Percentiles rank a stretch among this genome's conserved stretches.
Evolutionary conservation across 306 rosid genomes (phyloP).

Genomic region (Cicer yamashitae): DNA sequence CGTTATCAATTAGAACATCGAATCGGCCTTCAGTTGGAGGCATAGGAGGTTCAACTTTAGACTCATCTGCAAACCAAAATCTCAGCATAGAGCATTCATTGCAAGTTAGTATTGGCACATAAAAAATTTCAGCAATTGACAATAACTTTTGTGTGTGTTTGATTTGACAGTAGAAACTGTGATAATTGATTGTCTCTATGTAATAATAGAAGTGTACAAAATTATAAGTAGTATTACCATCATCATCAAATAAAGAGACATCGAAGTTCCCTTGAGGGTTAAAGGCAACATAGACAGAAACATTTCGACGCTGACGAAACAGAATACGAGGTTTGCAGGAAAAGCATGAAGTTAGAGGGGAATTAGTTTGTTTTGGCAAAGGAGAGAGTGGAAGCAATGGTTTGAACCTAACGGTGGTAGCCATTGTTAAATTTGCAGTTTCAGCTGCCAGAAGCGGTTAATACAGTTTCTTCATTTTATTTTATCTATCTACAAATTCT

Average conservation of each 20-base stretch:
- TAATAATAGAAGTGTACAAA: background rate
- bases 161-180: too few relatives aligned
- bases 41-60: conserved; percentile 71
- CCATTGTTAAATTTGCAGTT: conserved; percentile 50
- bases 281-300: conserved; percentile 78
- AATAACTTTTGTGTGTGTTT: too few relatives aligned
- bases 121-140: too few relatives aligned
- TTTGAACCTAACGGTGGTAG: conserved; percentile 59
- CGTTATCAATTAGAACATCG: conserved; percentile 68
- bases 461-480: conserved; percentile 46
- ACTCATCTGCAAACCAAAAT: conserved; percentile 50
- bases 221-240: conserved; percentile 54
- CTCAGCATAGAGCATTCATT: too few relatives aligned
- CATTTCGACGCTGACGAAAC: conserved; percentile 45
- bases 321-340: conserved; percentile 43
- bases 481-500: conserved; percentile 54
- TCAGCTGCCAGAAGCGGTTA: conserved; percentile 35
- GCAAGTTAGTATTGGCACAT: too few relatives aligned
- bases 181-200: too few relatives aligned
- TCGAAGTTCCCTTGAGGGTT: conserved; percentile 89
- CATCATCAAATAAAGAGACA: conserved; percentile 69
- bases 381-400: conserved; percentile 63
- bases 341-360: conserved; percentile 42
- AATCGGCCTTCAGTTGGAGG: conserved; percentile 89
- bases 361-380: conserved; percentile 51